These are phyloP conservation scores for Fraxinus floribunda DNA, from an alignment of 305 asterid species.

Conservation along the genomic window DNA sequence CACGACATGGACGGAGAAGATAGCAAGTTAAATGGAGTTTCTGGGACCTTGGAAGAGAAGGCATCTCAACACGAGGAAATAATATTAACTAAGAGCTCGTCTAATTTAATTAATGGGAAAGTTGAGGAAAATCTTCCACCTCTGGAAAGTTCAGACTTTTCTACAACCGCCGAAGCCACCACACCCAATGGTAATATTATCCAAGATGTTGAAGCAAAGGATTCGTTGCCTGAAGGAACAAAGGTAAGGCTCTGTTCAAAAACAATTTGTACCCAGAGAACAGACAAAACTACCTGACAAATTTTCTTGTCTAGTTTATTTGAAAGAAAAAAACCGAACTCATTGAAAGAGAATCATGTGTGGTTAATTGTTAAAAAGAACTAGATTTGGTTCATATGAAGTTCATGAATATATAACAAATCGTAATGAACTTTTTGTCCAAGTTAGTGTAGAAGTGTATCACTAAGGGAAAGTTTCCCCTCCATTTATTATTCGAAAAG, in stretches of 20 bases:
- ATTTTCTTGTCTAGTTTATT: background rate
- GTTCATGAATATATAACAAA: background rate
- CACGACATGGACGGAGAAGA: slow-evolving; percentile 35
- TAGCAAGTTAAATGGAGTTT: slow-evolving; percentile 26
- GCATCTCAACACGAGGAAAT: slow-evolving; percentile 28
- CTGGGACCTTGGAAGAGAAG: slow-evolving; percentile 27
- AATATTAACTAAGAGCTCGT: slow-evolving; percentile 17
- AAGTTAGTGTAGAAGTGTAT: background rate
- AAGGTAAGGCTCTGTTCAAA: slow-evolving; percentile 29
- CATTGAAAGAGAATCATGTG: background rate
- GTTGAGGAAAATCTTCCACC: slow-evolving; percentile 29
- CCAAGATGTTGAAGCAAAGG: slow-evolving; percentile 32
- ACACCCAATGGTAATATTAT: slow-evolving; percentile 12
- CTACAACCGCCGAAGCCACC: slow-evolving; percentile 6
- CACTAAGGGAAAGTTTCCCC: background rate
- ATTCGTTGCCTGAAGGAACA: slow-evolving; percentile 24
- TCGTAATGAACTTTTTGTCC: background rate
- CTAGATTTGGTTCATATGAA: background rate
- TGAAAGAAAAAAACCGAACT: background rate
- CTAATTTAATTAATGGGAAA: slow-evolving; percentile 15
- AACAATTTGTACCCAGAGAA: too few relatives aligned
- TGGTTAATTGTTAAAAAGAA: background rate
- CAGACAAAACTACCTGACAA: too few relatives aligned
- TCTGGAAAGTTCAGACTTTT: slow-evolving; percentile 23
- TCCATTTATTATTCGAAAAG: background rate